Base-by-base conservation (phyloP, 495 filamentous ascomycete genomes). In the Hypoxylon intermedium region DNA sequence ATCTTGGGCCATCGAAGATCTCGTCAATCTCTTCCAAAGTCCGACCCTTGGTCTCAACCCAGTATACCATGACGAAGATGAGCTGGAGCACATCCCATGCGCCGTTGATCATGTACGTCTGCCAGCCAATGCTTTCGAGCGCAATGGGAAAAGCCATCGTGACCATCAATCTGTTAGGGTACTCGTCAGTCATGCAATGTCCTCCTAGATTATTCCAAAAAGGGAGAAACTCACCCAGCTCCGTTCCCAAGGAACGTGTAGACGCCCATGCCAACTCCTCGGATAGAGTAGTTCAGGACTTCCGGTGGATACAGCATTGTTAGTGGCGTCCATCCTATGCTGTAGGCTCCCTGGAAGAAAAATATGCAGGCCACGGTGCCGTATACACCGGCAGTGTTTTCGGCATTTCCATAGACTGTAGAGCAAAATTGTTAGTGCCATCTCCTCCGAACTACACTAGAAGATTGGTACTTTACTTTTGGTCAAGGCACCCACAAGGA, bases 141-240 rank as follows among this genome's bases (percentile, higher is more conserved):
- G 63, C 75, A 51, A 77, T 74, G n/a, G 77, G 76, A 65, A 77
- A 75, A 7, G 71, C 74, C 57, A 79, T 77, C 3, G 73, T 71
- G 40, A 75, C 64, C 2, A 79, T 48, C 11, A 74, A 51, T 0
- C 68, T 73, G 41, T 26, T n/a, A 20, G 24, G 41, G 41, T 3
- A 44, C 23, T 11, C 12, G 41, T 44, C n/a, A 44, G 41, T 28
- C 28, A 44, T n/a, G 41, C 24, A 24, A 44, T 37, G 34, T 37
- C n/a, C n/a, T 13, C 12, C 34, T n/a, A 37, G 34, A 15, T 15
- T 15, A 15, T 37, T 37, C n/a, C 12, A 13, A 15, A 5, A 13
- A 13, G 41, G 13, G 13, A 28, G 41, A 3, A 44, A 44, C 41
- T 44, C n/a, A 44, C 41, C 41, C 72, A 59, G 74, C 53, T 6